A percentile compares a stretch with the other conserved stretches of the same genome.
Evolutionary conservation across 2,329 filamentous ascomycete genomes (phyloP).

Genomic region (Aspergillus bombycis): DNA sequence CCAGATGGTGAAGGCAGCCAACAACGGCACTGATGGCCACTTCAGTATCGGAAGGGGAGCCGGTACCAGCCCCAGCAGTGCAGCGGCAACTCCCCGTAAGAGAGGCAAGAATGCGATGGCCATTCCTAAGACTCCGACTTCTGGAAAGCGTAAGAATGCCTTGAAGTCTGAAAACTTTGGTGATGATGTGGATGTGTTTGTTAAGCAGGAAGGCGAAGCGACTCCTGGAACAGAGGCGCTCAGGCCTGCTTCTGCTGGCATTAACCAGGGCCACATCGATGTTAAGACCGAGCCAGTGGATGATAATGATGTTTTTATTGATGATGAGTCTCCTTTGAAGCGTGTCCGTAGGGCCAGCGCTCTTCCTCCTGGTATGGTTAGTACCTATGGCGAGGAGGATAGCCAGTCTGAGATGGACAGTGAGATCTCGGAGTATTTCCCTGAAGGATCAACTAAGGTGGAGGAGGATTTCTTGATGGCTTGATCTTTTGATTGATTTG

Average conservation of each 20-base stretch:
- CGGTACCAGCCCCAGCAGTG: slow-evolving; percentile 2
- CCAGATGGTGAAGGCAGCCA: slow-evolving; percentile 19
- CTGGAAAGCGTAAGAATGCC: slow-evolving; percentile 23
- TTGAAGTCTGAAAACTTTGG: not conserved
- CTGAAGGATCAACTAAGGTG: slow-evolving; percentile 14
- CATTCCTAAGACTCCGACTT: slow-evolving; percentile 16
- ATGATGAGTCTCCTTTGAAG: slow-evolving; percentile 18
- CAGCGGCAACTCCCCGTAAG: slow-evolving; percentile 18
- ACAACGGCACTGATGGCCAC: slow-evolving; percentile 12
- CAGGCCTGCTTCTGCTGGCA: slow-evolving; percentile 3
- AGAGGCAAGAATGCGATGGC: slow-evolving; percentile 9
- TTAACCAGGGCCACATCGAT: slow-evolving; percentile 4
- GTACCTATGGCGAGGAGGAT: slow-evolving; percentile 14
- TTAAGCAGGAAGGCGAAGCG: slow-evolving; percentile 19
- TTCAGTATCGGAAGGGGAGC: slow-evolving; percentile 23
- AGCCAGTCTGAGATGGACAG: slow-evolving; percentile 18
- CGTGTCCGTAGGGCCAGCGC: slow-evolving; percentile 23
- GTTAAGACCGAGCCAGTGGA: slow-evolving; percentile 4
- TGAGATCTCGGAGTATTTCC: slow-evolving; percentile 25
- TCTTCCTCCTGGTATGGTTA: slow-evolving; percentile 22
- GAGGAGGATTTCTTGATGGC: slow-evolving; percentile 9
- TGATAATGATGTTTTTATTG: not conserved
- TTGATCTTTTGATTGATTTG: slow-evolving; percentile 1
- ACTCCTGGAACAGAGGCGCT: slow-evolving; percentile 7
- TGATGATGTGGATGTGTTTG: not conserved